Evolutionary conservation across 2,329 filamentous ascomycete genomes (phyloP), one percentile per base, ranked within the genome.

Genomic region (Thielaviopsis punctulata): DNA sequence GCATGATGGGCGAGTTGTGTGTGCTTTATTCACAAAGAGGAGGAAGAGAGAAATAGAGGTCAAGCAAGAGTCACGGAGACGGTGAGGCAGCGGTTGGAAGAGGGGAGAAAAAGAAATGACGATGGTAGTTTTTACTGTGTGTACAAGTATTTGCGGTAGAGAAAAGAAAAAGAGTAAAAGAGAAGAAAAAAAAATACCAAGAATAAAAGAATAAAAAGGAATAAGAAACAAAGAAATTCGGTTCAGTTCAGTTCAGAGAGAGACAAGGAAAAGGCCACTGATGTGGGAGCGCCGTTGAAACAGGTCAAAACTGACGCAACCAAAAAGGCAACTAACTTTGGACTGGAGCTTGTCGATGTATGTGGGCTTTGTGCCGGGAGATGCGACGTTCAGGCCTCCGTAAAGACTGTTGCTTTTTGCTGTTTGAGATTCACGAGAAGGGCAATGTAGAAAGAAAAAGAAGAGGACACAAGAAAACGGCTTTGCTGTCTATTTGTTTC

Each of bases 1-100:
- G 68, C 75, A 78, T 78, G 61, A 58, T 68, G 60, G 45, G 39
- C 36, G 45, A 36, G 46, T 30, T 47, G 30, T 46, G 15, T 48
- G n/a, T 48, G 45, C 41, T 25, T 22, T 49, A n/a, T 36, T 49
- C 25, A 18, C n/a, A 39, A 22, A 45, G 45, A 22, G 4, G 23
- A 46, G 9, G 13, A 22, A 41, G 23, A 24, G 43, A 36, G 12
- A 39, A 10, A 48, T 9, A 33, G 25, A 23, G 43, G 15, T 23
- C 4, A 41, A 22, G 47, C 43, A 39, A 47, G 13, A 27, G 41
- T 15, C 30, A 33, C 47, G 27, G 23, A 15, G 47, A 22, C 19
- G 39, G 15, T 18, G 41, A 23, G 23, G 18, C 15, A 15, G 19
- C 9, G 6, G 12, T 12, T 9, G 9, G 39, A 21, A 25, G 24